Evolutionary conservation across 305 asterid genomes (phyloP).

Genomic region (Fraxinus sp.): DNA sequence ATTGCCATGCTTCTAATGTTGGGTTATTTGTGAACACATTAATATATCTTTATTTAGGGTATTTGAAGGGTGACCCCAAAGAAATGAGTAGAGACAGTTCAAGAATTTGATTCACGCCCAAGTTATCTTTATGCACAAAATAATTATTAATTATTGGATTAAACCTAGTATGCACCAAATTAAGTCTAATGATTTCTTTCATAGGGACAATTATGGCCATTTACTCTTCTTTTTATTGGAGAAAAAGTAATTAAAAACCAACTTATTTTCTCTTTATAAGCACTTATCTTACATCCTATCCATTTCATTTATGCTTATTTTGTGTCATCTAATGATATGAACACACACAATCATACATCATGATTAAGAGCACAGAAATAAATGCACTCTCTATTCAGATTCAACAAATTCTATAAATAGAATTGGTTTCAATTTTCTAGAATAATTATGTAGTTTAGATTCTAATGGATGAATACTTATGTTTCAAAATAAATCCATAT

Average conservation of each 20-base stretch:
- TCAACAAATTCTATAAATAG: background rate
- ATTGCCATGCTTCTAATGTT: constrained; percentile 18
- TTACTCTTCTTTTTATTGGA: background rate
- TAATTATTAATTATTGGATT: background rate
- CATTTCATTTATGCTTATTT: background rate
- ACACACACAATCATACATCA: background rate
- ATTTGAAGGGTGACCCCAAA: background rate
- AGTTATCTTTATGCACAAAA: background rate
- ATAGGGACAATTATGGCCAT: background rate
- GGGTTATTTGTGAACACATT: constrained; percentile 30
- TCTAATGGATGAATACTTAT: background rate
- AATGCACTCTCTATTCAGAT: background rate
- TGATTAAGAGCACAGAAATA: background rate
- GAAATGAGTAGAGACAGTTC: background rate
- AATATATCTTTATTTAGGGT: background rate
- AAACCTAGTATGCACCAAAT: background rate
- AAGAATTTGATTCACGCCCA: constrained; percentile 9
- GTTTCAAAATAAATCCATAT: background rate
- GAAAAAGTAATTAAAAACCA: background rate
- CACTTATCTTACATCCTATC: background rate
- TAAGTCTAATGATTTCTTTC: background rate
- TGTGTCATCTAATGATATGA: background rate
- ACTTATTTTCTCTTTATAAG: background rate
- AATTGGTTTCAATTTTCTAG: background rate
- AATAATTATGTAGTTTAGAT: background rate